Conservation (phyloP, 345 rosid species). For the Turnera subulata region DNA sequence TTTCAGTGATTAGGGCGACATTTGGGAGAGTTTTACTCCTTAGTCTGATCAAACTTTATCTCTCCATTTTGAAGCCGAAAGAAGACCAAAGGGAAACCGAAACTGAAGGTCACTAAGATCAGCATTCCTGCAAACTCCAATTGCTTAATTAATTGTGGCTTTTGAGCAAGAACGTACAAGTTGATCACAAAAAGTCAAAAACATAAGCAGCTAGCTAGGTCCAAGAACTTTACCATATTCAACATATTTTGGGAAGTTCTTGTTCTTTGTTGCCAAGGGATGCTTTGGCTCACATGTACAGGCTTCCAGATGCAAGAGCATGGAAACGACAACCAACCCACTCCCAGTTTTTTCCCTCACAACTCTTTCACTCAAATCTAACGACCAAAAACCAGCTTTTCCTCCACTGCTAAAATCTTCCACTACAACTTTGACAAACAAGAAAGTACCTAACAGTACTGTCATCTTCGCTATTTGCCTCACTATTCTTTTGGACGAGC, state of each 20-base stretch:
- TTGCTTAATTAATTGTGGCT: not conserved
- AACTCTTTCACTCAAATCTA: constrained; percentile 59
- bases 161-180: not conserved
- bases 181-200: not conserved
- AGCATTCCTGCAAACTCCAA: constrained; percentile 41
- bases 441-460: constrained; percentile 34
- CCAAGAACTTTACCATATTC: constrained; percentile 38
- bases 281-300: constrained; percentile 13
- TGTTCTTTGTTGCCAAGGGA: constrained; percentile 10
- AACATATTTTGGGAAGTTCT: constrained; percentile 14
- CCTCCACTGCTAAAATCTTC: constrained; percentile 34
- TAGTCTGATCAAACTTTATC: constrained; percentile 38
- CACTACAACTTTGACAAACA: constrained; percentile 51
- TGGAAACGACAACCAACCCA: constrained; percentile 56
- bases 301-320: constrained; percentile 54
- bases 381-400: constrained; percentile 46
- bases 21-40: too few relatives aligned
- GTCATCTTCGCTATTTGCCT: constrained; percentile 28
- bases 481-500: constrained; percentile 15
- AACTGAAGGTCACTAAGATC: constrained; percentile 42
- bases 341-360: constrained; percentile 81
- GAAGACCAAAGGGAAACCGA: constrained; percentile 58
- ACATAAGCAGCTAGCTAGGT: not conserved
- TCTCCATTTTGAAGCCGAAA: constrained; percentile 39
- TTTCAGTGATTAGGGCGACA: too few relatives aligned